phyloP scores from a whole-genome alignment of 2,329 filamentous ascomycete species.

The Tricladium varicosporioides region DNA sequence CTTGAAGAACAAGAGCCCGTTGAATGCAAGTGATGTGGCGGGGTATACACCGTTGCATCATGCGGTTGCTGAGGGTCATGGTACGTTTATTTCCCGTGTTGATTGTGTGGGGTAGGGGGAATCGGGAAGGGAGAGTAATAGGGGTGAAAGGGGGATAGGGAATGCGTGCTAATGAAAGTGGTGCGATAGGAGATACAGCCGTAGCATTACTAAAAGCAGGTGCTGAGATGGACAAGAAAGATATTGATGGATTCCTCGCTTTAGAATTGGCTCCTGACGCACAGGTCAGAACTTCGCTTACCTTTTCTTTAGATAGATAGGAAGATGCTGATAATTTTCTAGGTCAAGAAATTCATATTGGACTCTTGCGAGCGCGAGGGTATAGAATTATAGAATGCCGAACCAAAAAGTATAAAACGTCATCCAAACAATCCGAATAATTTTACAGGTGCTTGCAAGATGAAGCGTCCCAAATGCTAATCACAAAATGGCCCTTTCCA shows the following conservation, averaged over 20 bases:
- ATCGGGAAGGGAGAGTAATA: too few relatives aligned
- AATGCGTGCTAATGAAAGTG: too few relatives aligned
- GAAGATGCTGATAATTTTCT: background rate
- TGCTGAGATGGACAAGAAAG: conserved; percentile 77
- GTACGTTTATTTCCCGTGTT: conserved; percentile 39
- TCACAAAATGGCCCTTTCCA: too few relatives aligned
- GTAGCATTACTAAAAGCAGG: conserved; percentile 80
- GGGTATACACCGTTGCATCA: conserved; percentile 92
- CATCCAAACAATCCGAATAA: background rate
- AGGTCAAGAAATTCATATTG: conserved; percentile 36
- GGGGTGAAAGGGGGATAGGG: too few relatives aligned
- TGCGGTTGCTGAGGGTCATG: conserved; percentile 72
- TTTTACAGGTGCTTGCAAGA: background rate
- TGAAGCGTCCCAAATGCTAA: background rate
- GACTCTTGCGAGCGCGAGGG: conserved; percentile 81
- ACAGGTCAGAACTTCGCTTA: conserved; percentile 56
- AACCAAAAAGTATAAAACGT: conserved; percentile 1
- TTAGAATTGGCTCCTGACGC: conserved; percentile 83
- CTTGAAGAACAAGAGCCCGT: conserved; percentile 71
- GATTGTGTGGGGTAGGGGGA: too few relatives aligned
- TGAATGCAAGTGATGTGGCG: conserved; percentile 79
- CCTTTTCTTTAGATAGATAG: background rate
- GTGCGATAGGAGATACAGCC: conserved; percentile 67
- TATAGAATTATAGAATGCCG: conserved; percentile 53
- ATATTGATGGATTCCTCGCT: conserved; percentile 66